These are phyloP conservation scores for Umbelopsis sp. DNA, from an alignment of 371 early-diverging fungal genomes.

Conservation along the genomic window DNA sequence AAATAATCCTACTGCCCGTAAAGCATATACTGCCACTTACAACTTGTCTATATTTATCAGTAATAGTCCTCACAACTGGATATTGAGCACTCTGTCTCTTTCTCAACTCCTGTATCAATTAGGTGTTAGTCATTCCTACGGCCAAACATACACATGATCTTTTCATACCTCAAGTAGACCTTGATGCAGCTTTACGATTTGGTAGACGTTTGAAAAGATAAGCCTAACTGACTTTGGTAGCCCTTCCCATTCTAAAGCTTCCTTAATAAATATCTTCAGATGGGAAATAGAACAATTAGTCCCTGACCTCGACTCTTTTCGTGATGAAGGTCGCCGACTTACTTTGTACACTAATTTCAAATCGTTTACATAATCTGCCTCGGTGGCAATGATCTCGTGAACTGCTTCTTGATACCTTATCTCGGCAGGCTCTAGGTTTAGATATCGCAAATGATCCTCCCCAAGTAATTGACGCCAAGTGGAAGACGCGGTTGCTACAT, in stretches of 20 bases:
- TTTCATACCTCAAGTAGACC: conserved; percentile 30
- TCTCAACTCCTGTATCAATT: conserved; percentile 27
- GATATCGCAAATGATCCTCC: neutral
- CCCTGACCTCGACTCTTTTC: too few species aligned
- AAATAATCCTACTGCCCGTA: neutral
- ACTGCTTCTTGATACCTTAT: conserved; percentile 67
- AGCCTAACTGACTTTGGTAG: conserved; percentile 52
- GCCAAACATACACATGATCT: neutral
- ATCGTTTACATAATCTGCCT: conserved; percentile 65
- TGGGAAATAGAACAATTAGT: conserved; percentile 16
- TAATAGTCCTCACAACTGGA: conserved; percentile 32
- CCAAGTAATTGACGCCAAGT: conserved; percentile 7
- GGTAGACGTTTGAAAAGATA: conserved; percentile 60
- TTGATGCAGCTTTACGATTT: conserved; percentile 52
- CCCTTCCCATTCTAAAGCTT: conserved; percentile 40
- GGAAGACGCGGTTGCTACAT: neutral
- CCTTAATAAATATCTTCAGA: conserved; percentile 55
- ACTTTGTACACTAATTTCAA: conserved; percentile 62
- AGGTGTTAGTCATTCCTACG: neutral
- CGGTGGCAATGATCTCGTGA: conserved; percentile 68
- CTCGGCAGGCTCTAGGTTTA: conserved; percentile 3
- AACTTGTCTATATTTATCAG: conserved; percentile 34
- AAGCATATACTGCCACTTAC: conserved; percentile 22
- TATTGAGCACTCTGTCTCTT: conserved; percentile 28
- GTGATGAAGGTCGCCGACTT: conserved; percentile 6